Evolutionary conservation across 2,329 filamentous ascomycete genomes (phyloP), one percentile per base, ranked within the genome.

Genomic region (Fusarium sarcochroum): DNA sequence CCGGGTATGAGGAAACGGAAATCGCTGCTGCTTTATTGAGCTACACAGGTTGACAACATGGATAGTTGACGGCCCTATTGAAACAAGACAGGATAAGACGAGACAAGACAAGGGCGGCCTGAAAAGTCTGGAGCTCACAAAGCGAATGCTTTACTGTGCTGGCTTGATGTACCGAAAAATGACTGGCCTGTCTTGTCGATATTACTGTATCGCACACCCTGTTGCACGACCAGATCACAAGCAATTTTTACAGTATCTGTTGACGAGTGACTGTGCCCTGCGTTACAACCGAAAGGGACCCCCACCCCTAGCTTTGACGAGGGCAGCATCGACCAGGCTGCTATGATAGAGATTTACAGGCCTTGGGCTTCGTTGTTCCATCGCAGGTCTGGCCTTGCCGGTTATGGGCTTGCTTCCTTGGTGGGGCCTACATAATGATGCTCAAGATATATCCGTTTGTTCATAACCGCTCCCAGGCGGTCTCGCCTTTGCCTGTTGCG

Each of bases 251-350:
- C 49, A 65, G 47, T 50, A 59, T 60, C 44, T 69, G 21, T 61
- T 73, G 51, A 66, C 49, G 62, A 73, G 50, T 68, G 58, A 71
- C 59, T 49, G 57, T 60, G 59, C 52, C 59, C 45, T 59, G 70
- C 60, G 62, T 65, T 46, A 71, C 68, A 61, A 52, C 44, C 63
- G 62, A 68, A 59, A 38, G 23, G 21, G 34, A 49, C 53, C 53
- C 46, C 53, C 47, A 21, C 47, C 52, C 65, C 38, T 34, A 50
- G 53, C 38, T 54, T 27, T 58, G 20, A 41, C 41, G 58, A 49
- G 46, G 18, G 32, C 47, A 48, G 41, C 20, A 41, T 55, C 44
- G 38, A 51, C 45, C 14, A 49, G 27, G 27, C 10, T 13, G 10
- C 49, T 35, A 47, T 30, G 27, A 46, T 18, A 27, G 21, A 46